Conservation (phyloP, 129 eudicot genomes). For the Kitagawia praeruptora region DNA sequence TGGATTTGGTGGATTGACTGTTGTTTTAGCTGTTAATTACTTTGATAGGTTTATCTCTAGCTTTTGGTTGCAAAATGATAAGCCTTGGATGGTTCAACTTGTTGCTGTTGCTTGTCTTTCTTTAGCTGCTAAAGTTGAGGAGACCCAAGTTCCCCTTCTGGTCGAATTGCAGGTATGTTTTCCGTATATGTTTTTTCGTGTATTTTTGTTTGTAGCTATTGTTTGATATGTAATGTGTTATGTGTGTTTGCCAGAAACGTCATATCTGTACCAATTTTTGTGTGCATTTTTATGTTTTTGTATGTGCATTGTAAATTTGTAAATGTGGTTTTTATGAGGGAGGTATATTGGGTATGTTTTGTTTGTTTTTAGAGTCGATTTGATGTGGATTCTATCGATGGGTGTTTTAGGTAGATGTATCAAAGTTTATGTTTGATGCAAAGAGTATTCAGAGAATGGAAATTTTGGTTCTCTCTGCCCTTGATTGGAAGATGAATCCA, state of each 20-base stretch:
- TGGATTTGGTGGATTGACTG: slow-evolving; percentile 51
- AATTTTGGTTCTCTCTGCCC: slow-evolving; percentile 70
- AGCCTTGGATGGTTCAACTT: slow-evolving; percentile 89
- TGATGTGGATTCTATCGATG: background rate
- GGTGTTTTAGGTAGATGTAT: slow-evolving; percentile 50
- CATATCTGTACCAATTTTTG: background rate
- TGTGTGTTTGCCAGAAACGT: slow-evolving; percentile 22
- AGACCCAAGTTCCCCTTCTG: slow-evolving; percentile 72
- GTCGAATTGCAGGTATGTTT: slow-evolving; percentile 70
- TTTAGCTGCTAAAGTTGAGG: slow-evolving; percentile 92
- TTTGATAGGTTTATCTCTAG: slow-evolving; percentile 61
- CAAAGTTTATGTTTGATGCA: slow-evolving; percentile 68
- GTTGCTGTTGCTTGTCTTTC: slow-evolving; percentile 88
- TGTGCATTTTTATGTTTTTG: background rate
- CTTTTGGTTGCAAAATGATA: slow-evolving; percentile 50
- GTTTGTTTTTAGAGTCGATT: slow-evolving; percentile 17
- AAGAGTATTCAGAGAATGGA: slow-evolving; percentile 85
- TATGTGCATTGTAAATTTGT: slow-evolving; percentile 6
- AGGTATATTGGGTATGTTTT: slow-evolving; percentile 17
- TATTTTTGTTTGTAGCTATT: background rate
- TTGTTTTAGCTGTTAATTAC: slow-evolving; percentile 73
- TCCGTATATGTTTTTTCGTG: background rate
- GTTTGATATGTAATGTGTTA: background rate
- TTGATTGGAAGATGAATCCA: slow-evolving; percentile 84
- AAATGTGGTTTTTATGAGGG: background rate